phyloP scores from a whole-genome alignment of 2,329 filamentous ascomycete species.

The Plectosphaerella plurivora region DNA sequence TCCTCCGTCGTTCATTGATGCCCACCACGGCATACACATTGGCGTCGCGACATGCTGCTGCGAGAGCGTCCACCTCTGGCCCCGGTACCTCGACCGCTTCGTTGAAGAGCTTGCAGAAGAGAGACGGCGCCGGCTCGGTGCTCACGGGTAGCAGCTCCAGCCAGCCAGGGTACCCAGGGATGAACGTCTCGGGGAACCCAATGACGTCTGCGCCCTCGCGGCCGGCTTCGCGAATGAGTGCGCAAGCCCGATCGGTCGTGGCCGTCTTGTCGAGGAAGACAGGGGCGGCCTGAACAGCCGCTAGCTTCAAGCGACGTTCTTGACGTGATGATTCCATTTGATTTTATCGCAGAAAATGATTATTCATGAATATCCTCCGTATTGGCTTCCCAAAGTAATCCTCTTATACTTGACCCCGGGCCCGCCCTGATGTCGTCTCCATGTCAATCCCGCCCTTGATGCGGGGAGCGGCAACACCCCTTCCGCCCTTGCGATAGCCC shows the following conservation, averaged over 20 bases:
- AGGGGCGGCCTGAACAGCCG: constrained; percentile 10
- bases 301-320: constrained; percentile 3
- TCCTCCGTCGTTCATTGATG: constrained; percentile 8
- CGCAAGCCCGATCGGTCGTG: constrained; percentile 10
- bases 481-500: too few species aligned
- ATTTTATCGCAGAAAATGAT: too few species aligned
- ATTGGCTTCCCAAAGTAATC: too few species aligned
- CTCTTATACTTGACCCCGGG: too few species aligned
- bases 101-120: constrained; percentile 8
- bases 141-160: constrained; percentile 5
- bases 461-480: background rate
- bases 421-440: background rate
- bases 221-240: constrained; percentile 11
- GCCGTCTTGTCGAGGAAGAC: constrained; percentile 11
- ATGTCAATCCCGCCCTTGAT: background rate
- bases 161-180: constrained; percentile 10
- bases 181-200: constrained; percentile 12
- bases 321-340: background rate
- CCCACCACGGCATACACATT: constrained; percentile 9
- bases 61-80: constrained; percentile 9
- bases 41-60: constrained; percentile 6
- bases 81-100: constrained; percentile 10
- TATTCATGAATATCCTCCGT: too few species aligned
- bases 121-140: constrained; percentile 3
- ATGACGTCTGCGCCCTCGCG: constrained; percentile 9